Evolutionary conservation across 2,329 filamentous ascomycete species (phyloP), one percentile per base, ranked within the genome.

Genomic region (Bipolaris sorokiniana): DNA sequence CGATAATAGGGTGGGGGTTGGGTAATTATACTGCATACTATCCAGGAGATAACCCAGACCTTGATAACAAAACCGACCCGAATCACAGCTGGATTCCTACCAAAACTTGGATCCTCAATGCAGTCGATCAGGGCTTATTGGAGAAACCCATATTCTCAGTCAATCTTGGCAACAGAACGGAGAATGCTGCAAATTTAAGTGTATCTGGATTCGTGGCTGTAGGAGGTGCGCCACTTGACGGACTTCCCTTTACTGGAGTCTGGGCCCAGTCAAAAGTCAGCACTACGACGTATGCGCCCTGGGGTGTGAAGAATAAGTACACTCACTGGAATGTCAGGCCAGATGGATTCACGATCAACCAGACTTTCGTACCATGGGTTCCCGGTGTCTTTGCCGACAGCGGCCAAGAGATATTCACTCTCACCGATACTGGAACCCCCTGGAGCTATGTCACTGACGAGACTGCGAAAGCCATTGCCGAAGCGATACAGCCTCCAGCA

Each of bases 71-170:
- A 33, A 18, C 42, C 26, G 16, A 45, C 28, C 42, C 42, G 13
- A 45, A 45, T 1, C 42, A 45, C 26, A 45, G 26, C n/a, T 45
- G 42, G 42, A 41, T 41, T 3, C 28, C 38, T 0, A 40, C 38
- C 36, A 50, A 50, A 9, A 28, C 48, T 5, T 50, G 48, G 48
- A 11, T 50, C 11, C n/a, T 20, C 2, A 50, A 28, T 22, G 48
- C 48, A 18, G 16, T 31, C 10, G 23, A 50, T 18, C 36, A 50
- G n/a, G 48, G 48, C n/a, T 33, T 50, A 31, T 13, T 50, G 4
- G 48, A 20, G n/a, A 50, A 41, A 26, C 48, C 48, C 3, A 23
- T 50, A 18, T 50, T 50, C 36, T 50, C 48, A 9, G 48, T 50
- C 7, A 31, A 40, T 5, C 23, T 50, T 6, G 48, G 48, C 13